Evolutionary conservation across 768 basidiomycete species (phyloP).

Genomic region (Suillus decipiens): DNA sequence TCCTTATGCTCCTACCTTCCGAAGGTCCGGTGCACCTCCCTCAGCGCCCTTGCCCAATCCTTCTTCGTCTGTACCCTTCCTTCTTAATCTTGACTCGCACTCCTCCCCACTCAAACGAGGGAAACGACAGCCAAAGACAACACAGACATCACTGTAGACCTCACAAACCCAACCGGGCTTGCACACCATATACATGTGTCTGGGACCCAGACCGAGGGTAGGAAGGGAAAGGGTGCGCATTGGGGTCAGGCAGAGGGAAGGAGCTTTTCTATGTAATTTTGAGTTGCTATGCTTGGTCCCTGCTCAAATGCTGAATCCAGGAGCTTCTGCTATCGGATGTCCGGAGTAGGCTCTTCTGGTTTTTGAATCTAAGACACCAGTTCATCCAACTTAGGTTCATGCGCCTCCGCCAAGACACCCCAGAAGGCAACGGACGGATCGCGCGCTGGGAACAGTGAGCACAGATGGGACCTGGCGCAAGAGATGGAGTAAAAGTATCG

Average conservation of each 20-base stretch:
- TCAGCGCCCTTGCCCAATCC: constrained; percentile 8
- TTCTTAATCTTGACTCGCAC: not conserved
- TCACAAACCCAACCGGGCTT: constrained; percentile 59
- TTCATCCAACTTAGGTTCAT: not conserved
- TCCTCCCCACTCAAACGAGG: constrained; percentile 7
- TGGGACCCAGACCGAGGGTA: constrained; percentile 92
- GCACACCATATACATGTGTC: constrained; percentile 91
- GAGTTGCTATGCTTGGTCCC: not conserved
- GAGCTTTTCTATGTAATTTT: not conserved
- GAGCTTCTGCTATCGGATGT: not conserved
- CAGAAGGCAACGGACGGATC: not conserved
- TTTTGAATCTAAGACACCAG: not conserved
- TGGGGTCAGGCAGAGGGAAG: constrained; percentile 13
- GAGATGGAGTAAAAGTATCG: constrained; percentile 4
- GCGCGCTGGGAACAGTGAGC: not conserved
- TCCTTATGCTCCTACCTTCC: constrained; percentile 9
- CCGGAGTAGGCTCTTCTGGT: too few species aligned
- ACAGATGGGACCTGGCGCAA: not conserved
- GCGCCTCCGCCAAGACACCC: constrained; percentile 6
- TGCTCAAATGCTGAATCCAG: not conserved
- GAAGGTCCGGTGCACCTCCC: constrained; percentile 12
- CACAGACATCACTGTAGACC: not conserved
- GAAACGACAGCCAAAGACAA: constrained; percentile 1
- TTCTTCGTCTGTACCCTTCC: not conserved
- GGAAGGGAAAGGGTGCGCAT: constrained; percentile 53